A percentile compares a stretch with the other conserved stretches of the same genome.
Conservation (phyloP, 352 stramenopile genomes). For the Halophytophthora polymorphica region DNA sequence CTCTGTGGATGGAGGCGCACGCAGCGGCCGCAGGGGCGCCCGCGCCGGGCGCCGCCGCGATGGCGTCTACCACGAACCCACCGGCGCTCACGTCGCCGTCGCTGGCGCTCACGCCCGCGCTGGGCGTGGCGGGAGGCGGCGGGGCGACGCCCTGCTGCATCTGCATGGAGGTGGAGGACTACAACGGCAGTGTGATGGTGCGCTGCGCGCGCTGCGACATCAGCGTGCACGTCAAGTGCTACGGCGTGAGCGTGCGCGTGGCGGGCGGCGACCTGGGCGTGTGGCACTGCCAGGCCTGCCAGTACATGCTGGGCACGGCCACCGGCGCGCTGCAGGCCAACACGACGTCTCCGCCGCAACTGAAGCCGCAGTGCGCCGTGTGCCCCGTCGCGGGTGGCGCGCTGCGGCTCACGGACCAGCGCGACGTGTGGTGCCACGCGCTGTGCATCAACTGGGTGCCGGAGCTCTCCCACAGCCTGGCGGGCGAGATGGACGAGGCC, state of each 20-base stretch:
- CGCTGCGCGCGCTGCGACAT: constrained; percentile 61
- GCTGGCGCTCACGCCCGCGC: not conserved
- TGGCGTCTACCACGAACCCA: not conserved
- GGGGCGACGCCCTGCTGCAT: constrained; percentile 42
- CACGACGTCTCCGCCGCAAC: not conserved
- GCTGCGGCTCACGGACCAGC: constrained; percentile 59
- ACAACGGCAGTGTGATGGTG: constrained; percentile 55
- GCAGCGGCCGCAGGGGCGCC: too few species aligned
- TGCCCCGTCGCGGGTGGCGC: constrained; percentile 69
- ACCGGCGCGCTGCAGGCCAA: not conserved
- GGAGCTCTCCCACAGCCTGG: constrained; percentile 74
- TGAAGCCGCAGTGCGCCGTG: constrained; percentile 59
- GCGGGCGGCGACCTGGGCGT: constrained; percentile 19
- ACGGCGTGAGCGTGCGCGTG: constrained; percentile 46
- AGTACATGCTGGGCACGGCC: constrained; percentile 19
- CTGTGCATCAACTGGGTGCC: constrained; percentile 87
- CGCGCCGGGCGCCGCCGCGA: too few species aligned
- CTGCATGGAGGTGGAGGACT: constrained; percentile 69
- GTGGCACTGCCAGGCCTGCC: constrained; percentile 75
- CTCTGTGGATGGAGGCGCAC: too few species aligned
- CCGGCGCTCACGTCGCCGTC: not conserved
- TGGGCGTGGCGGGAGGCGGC: not conserved
- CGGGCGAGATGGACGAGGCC: constrained; percentile 50
- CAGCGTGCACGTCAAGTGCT: constrained; percentile 77
- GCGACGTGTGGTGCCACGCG: constrained; percentile 74